phyloP scores from a whole-genome alignment of 1,284 basidiomycete genomes.

The Ganoderma meredithae region DNA sequence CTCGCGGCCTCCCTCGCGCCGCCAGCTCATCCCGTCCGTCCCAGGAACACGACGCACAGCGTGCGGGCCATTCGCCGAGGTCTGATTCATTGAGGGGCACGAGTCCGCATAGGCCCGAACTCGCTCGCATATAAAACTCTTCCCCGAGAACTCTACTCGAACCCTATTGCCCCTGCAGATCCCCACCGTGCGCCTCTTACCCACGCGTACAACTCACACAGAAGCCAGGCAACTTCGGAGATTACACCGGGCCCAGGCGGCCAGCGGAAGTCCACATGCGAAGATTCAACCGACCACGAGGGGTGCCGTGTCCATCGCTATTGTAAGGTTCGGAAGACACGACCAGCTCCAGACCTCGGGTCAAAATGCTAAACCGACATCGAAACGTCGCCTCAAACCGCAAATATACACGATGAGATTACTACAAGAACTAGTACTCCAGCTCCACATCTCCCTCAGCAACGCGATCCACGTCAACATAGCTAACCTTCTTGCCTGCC shows the following conservation, averaged over 20 bases:
- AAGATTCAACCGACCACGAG: slow-evolving; percentile 15
- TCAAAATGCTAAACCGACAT: not conserved
- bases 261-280: not conserved
- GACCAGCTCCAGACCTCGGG: not conserved
- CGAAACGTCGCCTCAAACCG: slow-evolving; percentile 3
- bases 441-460: slow-evolving; percentile 87
- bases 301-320: slow-evolving; percentile 20
- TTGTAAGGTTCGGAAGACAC: slow-evolving; percentile 1
- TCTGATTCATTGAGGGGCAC: slow-evolving; percentile 23
- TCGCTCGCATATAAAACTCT: slow-evolving; percentile 19
- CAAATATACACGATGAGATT: slow-evolving; percentile 32
- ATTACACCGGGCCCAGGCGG: slow-evolving; percentile 21
- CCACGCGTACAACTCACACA: slow-evolving; percentile 15
- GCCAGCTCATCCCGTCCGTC: not conserved
- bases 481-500: slow-evolving; percentile 82
- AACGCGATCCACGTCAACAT: slow-evolving; percentile 88
- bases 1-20: slow-evolving; percentile 18
- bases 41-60: slow-evolving; percentile 11
- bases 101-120: slow-evolving; percentile 12
- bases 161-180: slow-evolving; percentile 25
- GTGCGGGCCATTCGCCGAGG: slow-evolving; percentile 11
- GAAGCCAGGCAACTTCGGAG: slow-evolving; percentile 25
- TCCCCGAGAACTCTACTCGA: slow-evolving; percentile 13
- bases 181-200: slow-evolving; percentile 16
- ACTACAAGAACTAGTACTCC: slow-evolving; percentile 62